These are phyloP conservation scores for Parachlorella kessleri DNA, from an alignment of 139 green algal species.

Conservation along the genomic window DNA sequence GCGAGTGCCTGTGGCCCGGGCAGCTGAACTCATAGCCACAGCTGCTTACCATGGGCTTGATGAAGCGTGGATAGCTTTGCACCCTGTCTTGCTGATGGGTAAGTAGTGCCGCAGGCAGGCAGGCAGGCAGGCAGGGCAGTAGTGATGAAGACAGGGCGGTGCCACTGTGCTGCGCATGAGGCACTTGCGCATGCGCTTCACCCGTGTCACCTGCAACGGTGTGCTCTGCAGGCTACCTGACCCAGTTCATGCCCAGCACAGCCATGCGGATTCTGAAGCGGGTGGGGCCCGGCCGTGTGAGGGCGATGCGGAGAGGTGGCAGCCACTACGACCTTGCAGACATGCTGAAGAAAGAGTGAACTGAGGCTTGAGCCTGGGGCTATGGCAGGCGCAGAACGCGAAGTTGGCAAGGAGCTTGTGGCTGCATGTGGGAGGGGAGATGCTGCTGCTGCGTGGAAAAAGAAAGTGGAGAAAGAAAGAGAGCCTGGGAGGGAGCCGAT, in stretches of 20 bases:
- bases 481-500: too few relatives aligned
- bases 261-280: conserved; percentile 68
- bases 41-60: conserved; percentile 69
- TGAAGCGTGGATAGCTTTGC: conserved; percentile 81
- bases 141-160: neutral
- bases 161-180: neutral
- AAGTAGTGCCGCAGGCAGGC: too few relatives aligned
- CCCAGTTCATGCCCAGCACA: conserved; percentile 54
- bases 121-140: conserved; percentile 30
- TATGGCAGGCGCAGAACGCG: too few relatives aligned
- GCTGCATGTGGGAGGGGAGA: too few relatives aligned
- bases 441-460: too few relatives aligned
- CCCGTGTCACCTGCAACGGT: neutral
- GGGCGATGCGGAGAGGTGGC: conserved; percentile 57
- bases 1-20: conserved; percentile 33
- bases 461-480: too few relatives aligned
- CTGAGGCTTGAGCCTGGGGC: too few relatives aligned
- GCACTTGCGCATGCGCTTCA: neutral
- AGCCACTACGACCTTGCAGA: conserved; percentile 63
- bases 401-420: too few relatives aligned
- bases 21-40: conserved; percentile 63
- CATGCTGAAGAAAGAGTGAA: conserved; percentile 28
- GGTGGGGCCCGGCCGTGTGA: conserved; percentile 65
- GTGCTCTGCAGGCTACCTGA: conserved; percentile 25
- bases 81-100: conserved; percentile 80